phyloP scores from a whole-genome alignment of 1,139 yeast genomes.

The Kazachstania sp. region DNA sequence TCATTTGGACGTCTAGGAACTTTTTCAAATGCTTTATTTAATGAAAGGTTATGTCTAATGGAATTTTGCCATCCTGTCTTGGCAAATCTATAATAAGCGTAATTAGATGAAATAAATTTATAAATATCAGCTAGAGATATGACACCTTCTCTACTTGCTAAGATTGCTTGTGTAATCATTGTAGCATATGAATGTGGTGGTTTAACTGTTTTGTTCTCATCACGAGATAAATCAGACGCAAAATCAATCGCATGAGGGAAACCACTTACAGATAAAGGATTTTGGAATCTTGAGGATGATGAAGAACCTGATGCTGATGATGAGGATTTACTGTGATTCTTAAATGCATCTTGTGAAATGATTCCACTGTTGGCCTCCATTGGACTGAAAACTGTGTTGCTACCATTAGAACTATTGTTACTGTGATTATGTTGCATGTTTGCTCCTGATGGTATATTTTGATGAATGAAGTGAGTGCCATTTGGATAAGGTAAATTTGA shows the following conservation, averaged over 20 bases:
- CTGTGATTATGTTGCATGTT: background rate
- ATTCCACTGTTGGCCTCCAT: background rate
- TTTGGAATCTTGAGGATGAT: conserved; percentile 9
- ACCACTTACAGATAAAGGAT: conserved; percentile 11
- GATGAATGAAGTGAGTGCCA: conserved; percentile 6
- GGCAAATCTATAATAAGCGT: conserved; percentile 83
- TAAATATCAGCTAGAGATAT: conserved; percentile 86
- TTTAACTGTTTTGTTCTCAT: conserved; percentile 83
- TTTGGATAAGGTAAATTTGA: conserved; percentile 6
- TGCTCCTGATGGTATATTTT: conserved; percentile 3
- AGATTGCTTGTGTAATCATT: conserved; percentile 94
- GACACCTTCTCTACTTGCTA: conserved; percentile 80
- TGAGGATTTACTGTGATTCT: conserved; percentile 3
- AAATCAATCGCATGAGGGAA: conserved; percentile 27
- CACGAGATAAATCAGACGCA: conserved; percentile 53
- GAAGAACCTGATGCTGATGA: conserved; percentile 9
- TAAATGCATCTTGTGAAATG: conserved; percentile 1
- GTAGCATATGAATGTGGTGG: conserved; percentile 98
- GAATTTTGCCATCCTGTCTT: conserved; percentile 96
- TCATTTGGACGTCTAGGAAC: conserved; percentile 93
- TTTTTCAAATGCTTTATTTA: conserved; percentile 84
- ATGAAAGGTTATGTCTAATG: conserved; percentile 70
- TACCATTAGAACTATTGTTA: background rate
- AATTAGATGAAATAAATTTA: conserved; percentile 78
- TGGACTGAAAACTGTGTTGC: background rate